Evolutionary conservation across 345 rosid species (phyloP), one percentile per base, ranked within the genome.

Genomic region (Hibiscus mutabilis): DNA sequence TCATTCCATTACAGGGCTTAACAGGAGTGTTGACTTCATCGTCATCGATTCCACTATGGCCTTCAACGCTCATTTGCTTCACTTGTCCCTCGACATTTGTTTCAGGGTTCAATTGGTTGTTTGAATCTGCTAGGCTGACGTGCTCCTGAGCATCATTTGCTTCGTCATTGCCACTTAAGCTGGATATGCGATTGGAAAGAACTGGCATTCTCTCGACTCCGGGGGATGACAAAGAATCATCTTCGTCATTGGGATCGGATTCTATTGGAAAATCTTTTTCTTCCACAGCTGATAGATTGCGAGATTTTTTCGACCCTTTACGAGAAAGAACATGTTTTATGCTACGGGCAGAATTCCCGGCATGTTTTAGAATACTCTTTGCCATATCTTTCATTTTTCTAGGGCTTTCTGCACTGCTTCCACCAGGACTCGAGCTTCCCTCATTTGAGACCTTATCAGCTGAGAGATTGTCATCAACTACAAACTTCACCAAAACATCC

Each of bases 321-420:
- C 79, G 84, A 4, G 97, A 89, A 71, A 95, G 78, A 0, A 37
- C 88, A 49, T 89, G 85, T 79, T 85, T 94, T 37, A 91, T 3
- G 47, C 68, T 61, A 52, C 79, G 84, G 58, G 91, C 90, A 74
- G 85, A 85, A 37, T 84, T 87, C 72, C 61, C 90, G 47, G 96
- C 91, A 10, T 85, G 87, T 77, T 83, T 91, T n/a, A 87, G 27
- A 47, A 92, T 46, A 62, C 83, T 79, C 83, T 86, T 92, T 12
- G 97, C 90, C 82, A 77, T 82, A 37, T 62, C 84, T 77, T 84
- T 95, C 78, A 81, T 71, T 77, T 83, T 84, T 6, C 77, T 58
- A 2, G 81, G 91, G 74, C 82, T 84, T 58, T 86, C 92, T 42
- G 76, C 60, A 33, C 70, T 71, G 53, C 77, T 82, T 59, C 74